Percentiles rank a stretch among this genome's conserved stretches.
These are phyloP conservation scores for Pholiota microspora DNA, from an alignment of 768 basidiomycete genomes.

Conservation along the genomic window DNA sequence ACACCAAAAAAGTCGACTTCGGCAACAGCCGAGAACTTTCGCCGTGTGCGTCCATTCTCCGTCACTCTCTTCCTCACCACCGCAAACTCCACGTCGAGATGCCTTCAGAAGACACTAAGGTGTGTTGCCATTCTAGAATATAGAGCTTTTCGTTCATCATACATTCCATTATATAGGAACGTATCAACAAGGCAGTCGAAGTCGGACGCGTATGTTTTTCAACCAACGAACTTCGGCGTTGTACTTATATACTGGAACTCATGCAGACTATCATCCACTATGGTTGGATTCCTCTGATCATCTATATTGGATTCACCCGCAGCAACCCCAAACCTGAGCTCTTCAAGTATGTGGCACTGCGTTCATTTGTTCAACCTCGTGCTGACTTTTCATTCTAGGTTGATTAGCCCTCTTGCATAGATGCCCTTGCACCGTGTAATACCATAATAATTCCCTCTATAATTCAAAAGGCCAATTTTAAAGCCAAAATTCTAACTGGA, in stretches of 20 bases:
- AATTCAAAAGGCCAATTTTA: slow-evolving; percentile 21
- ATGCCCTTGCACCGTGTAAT: slow-evolving; percentile 21
- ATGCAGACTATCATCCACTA: slow-evolving; percentile 86
- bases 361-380: background rate
- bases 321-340: slow-evolving; percentile 93
- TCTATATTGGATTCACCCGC: slow-evolving; percentile 91
- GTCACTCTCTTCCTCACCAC: slow-evolving; percentile 17
- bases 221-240: background rate
- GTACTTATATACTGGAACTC: background rate
- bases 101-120: slow-evolving; percentile 93
- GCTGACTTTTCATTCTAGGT: slow-evolving; percentile 42
- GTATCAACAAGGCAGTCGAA: slow-evolving; percentile 79
- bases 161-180: slow-evolving; percentile 57
- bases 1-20: slow-evolving; percentile 32
- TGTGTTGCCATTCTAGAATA: slow-evolving; percentile 28
- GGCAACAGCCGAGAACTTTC: slow-evolving; percentile 35
- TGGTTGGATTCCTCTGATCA: slow-evolving; percentile 95
- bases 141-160: background rate
- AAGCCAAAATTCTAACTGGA: slow-evolving; percentile 3
- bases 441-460: slow-evolving; percentile 22
- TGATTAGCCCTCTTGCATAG: slow-evolving; percentile 92
- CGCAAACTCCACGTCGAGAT: slow-evolving; percentile 37
- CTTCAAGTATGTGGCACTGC: slow-evolving; percentile 72
- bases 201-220: slow-evolving; percentile 60
- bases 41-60: slow-evolving; percentile 16